Conservation (phyloP, 495 filamentous ascomycete genomes). For the Penicillium verhagenii region DNA sequence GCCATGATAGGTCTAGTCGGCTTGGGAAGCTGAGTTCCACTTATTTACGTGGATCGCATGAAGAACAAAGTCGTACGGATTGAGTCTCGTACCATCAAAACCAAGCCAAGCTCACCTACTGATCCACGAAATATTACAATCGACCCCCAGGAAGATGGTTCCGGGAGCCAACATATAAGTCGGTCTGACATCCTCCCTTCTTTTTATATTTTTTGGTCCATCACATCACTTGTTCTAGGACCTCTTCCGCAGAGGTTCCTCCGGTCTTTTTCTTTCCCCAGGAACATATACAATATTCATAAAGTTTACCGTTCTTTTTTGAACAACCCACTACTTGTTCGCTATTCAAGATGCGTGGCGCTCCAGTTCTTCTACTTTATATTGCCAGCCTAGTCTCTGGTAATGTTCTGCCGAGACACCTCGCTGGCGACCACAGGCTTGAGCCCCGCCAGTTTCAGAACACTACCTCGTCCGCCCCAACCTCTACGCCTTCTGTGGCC, state of each 20-base stretch:
- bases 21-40: slow-evolving; percentile 11
- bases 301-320: background rate
- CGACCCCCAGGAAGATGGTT: background rate
- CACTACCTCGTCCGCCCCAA: background rate
- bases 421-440: background rate
- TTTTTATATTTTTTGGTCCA: background rate
- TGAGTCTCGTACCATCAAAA: slow-evolving; percentile 8
- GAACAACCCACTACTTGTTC: slow-evolving; percentile 13
- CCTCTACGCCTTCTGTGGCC: slow-evolving; percentile 10
- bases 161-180: slow-evolving; percentile 14
- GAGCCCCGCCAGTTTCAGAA: background rate
- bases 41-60: slow-evolving; percentile 5
- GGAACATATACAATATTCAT: background rate
- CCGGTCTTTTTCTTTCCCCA: slow-evolving; percentile 13
- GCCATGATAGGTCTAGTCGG: slow-evolving; percentile 10
- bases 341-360: slow-evolving; percentile 20
- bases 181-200: background rate
- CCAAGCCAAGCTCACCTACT: background rate
- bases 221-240: slow-evolving; percentile 16
- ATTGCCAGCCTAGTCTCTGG: slow-evolving; percentile 23
- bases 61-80: slow-evolving; percentile 11
- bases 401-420: slow-evolving; percentile 9
- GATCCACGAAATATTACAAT: background rate
- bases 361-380: slow-evolving; percentile 19
- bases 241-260: slow-evolving; percentile 31